Evolutionary conservation across 148 eudicot species (phyloP).

Genomic region (Persicaria maculosa): DNA sequence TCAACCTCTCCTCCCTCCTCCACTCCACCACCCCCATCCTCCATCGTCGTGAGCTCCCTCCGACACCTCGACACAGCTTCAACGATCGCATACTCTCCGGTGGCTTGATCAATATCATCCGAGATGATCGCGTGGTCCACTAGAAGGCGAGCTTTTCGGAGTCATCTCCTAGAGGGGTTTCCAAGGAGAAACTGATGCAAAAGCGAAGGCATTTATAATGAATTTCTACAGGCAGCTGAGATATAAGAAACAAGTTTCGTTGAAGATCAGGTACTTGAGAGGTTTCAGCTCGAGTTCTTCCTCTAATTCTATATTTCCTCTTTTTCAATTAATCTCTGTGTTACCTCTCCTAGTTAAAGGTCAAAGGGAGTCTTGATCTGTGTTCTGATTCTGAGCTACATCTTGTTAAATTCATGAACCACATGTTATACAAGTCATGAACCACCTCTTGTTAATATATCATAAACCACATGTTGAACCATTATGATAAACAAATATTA

Average conservation of each 20-base stretch:
- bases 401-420: too few species aligned
- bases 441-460: too few species aligned
- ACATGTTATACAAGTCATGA: too few species aligned
- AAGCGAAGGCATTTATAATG: constrained; percentile 26
- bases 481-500: too few species aligned
- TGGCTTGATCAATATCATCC: neutral
- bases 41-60: constrained; percentile 6
- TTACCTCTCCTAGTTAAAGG: neutral
- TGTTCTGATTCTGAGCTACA: too few species aligned
- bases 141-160: constrained; percentile 20
- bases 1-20: constrained; percentile 17
- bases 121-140: constrained; percentile 6
- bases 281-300: neutral
- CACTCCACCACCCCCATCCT: constrained; percentile 11
- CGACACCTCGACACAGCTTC: constrained; percentile 20
- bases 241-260: constrained; percentile 26
- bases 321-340: neutral
- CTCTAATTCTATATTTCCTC: neutral
- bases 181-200: constrained; percentile 17
- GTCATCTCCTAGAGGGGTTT: neutral
- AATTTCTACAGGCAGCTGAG: constrained; percentile 23
- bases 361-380: too few species aligned
- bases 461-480: too few species aligned
- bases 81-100: constrained; percentile 19
- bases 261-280: constrained; percentile 23